These are phyloP conservation scores for Alternaria atra DNA, from an alignment of 2,329 filamentous ascomycete genomes.

Conservation along the genomic window DNA sequence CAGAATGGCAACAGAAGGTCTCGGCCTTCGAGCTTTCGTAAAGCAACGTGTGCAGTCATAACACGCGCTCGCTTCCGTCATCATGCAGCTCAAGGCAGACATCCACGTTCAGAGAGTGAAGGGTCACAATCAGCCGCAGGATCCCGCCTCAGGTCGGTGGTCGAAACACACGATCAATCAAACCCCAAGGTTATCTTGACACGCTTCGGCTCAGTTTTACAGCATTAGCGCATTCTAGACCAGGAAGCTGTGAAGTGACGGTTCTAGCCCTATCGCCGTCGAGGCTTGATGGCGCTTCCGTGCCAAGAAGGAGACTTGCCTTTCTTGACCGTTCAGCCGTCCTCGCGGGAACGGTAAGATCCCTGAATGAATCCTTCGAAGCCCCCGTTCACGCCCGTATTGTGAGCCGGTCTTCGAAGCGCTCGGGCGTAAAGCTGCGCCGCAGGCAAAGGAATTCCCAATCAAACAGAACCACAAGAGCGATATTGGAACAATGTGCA, in stretches of 20 bases:
- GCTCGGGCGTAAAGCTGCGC: conserved; percentile 18
- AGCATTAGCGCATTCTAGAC: conserved; percentile 4
- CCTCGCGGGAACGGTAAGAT: conserved; percentile 24
- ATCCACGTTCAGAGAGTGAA: conserved; percentile 10
- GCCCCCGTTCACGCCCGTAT: conserved; percentile 12
- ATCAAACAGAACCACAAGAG: conserved; percentile 1
- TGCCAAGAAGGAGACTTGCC: conserved; percentile 17
- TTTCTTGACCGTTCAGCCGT: conserved; percentile 10
- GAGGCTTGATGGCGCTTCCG: conserved; percentile 10
- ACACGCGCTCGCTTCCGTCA: conserved; percentile 26
- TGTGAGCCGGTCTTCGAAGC: conserved; percentile 14
- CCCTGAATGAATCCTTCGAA: conserved; percentile 18
- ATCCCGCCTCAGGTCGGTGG: conserved; percentile 16
- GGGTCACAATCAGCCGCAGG: conserved; percentile 21
- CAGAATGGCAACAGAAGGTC: conserved; percentile 28
- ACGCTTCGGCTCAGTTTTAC: conserved; percentile 4
- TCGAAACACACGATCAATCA: conserved; percentile 30
- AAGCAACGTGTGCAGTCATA: conserved; percentile 27
- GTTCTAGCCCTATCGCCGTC: conserved; percentile 7
- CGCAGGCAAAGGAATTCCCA: background rate
- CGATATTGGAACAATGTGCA: background rate
- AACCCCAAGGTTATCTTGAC: conserved; percentile 1
- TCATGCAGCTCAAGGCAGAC: conserved; percentile 40
- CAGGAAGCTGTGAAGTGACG: conserved; percentile 1
- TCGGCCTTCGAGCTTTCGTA: conserved; percentile 26